Evolutionary conservation across 225 moss, liverwort and hornwort genomes (phyloP).

Genomic region (Takakia lepidozioides): DNA sequence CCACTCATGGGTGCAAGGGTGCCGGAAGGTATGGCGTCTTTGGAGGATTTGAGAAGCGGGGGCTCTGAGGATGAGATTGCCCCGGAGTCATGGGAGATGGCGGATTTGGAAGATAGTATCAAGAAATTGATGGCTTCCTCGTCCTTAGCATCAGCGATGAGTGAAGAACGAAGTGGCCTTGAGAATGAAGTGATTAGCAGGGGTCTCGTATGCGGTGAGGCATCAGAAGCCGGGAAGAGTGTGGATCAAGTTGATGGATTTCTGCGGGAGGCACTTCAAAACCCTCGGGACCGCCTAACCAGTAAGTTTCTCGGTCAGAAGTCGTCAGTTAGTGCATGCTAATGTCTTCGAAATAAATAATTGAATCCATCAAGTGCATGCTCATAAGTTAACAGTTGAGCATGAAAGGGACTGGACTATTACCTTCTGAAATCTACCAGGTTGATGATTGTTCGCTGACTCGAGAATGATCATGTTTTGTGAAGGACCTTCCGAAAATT

Average conservation of each 20-base stretch:
- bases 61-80: slow-evolving; percentile 50
- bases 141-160: slow-evolving; percentile 23
- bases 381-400: no score
- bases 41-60: no score
- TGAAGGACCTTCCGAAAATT: no score
- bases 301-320: slow-evolving; percentile 51
- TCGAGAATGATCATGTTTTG: no score
- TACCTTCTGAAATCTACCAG: no score
- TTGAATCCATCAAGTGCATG: no score
- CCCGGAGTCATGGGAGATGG: slow-evolving; percentile 97
- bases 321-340: not conserved
- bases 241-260: slow-evolving; percentile 84
- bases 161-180: slow-evolving; percentile 18
- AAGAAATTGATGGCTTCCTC: slow-evolving; percentile 51
- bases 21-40: no score
- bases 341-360: no score
- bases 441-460: no score
- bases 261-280: slow-evolving; percentile 85
- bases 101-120: slow-evolving; percentile 87
- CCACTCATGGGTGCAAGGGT: no score
- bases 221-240: slow-evolving; percentile 33
- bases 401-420: no score
- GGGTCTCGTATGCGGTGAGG: slow-evolving; percentile 19
- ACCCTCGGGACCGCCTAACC: slow-evolving; percentile 93
- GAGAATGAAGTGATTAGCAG: slow-evolving; percentile 23